Conservation (phyloP, 495 filamentous ascomycete species). For the Hypoxylon perforatum region DNA sequence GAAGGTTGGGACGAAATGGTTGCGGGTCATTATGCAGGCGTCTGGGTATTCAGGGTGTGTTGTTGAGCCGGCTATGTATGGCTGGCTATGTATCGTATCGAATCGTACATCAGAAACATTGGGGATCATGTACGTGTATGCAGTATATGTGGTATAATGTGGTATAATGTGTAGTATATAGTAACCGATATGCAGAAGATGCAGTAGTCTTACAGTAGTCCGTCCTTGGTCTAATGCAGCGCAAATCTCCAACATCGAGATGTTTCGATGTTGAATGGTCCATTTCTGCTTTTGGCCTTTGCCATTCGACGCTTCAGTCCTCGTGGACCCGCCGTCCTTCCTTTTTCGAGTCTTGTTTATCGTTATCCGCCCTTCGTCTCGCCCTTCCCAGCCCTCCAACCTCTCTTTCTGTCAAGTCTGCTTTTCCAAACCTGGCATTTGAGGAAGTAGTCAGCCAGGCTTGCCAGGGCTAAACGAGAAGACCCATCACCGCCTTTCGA, state of each 20-base stretch:
- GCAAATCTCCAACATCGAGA: constrained; percentile 6
- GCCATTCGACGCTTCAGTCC: constrained; percentile 22
- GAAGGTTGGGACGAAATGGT: constrained; percentile 3
- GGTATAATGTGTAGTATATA: no score
- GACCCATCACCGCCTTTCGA: not conserved
- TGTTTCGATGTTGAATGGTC: constrained; percentile 19
- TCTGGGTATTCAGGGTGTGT: not conserved
- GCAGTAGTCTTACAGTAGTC: constrained; percentile 34
- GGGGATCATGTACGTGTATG: no score
- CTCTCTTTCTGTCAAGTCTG: constrained; percentile 3
- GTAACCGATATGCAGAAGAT: constrained; percentile 36
- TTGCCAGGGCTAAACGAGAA: not conserved
- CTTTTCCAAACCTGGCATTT: constrained; percentile 22
- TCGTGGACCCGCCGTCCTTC: constrained; percentile 16
- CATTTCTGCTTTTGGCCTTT: constrained; percentile 27
- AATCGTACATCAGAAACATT: no score
- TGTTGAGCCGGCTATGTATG: constrained; percentile 28
- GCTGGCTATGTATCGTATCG: constrained; percentile 5
- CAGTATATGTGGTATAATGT: no score
- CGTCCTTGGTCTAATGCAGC: constrained; percentile 5
- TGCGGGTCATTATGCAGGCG: not conserved
- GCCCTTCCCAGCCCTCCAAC: not conserved
- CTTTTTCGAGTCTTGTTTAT: constrained; percentile 28
- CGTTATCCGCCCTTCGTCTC: constrained; percentile 21
- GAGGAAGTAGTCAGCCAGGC: constrained; percentile 7